Percentiles rank a stretch among this genome's conserved stretches.
Evolutionary conservation across 108 stramenopile species (phyloP).

Genomic region (Cylindrotheca fusiformis): DNA sequence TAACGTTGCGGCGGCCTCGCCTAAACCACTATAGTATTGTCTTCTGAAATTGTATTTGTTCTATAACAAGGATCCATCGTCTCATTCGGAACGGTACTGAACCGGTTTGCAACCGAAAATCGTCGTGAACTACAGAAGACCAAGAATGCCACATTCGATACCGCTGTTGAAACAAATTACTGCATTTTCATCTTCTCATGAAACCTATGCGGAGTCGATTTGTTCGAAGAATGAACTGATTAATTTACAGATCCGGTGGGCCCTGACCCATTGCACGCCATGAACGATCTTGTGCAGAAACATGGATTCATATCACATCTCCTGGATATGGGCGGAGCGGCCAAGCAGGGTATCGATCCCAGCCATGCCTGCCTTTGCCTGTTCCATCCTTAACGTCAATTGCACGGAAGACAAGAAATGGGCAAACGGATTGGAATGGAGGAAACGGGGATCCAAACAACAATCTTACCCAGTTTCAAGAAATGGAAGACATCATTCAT

Average conservation of each 20-base stretch:
- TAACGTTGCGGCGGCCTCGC: too few relatives aligned
- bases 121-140: not conserved
- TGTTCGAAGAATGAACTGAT: not conserved
- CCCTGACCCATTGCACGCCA: not conserved
- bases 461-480: not conserved
- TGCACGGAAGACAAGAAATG: not conserved
- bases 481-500: not conserved
- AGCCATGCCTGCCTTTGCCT: not conserved
- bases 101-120: too few relatives aligned
- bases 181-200: not conserved
- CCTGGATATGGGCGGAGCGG: constrained; percentile 3
- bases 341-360: not conserved
- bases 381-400: constrained; percentile 1
- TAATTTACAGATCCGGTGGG: not conserved
- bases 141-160: not conserved
- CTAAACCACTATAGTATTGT: too few relatives aligned
- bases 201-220: not conserved
- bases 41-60: too few relatives aligned
- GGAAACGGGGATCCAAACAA: not conserved
- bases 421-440: not conserved
- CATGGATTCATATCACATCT: not conserved
- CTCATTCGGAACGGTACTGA: too few relatives aligned
- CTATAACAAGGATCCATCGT: too few relatives aligned
- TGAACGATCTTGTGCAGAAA: not conserved
- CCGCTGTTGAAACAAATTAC: constrained; percentile 2